Conservation (phyloP, 164 flowering plant genomes). For the Litsea cubeba region DNA sequence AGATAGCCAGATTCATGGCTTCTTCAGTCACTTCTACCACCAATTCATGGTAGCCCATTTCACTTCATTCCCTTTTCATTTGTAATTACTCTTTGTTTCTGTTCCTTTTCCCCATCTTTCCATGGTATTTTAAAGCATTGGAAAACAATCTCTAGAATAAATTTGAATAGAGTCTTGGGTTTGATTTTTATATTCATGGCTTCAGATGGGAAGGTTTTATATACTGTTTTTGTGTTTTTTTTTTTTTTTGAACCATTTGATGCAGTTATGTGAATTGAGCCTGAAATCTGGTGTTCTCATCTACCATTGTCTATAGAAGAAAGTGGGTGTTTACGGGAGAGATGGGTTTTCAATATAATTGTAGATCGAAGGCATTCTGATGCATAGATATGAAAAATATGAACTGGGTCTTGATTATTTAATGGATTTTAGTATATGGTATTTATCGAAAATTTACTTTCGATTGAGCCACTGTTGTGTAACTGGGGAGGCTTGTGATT, state of each 20-base stretch:
- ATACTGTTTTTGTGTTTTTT: neutral
- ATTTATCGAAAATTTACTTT: too few relatives aligned
- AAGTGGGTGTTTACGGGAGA: neutral
- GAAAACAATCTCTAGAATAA: neutral
- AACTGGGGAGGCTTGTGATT: too few relatives aligned
- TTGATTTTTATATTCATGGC: neutral
- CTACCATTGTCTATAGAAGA: neutral
- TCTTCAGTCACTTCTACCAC: constrained; percentile 3
- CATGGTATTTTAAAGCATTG: neutral
- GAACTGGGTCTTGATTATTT: neutral
- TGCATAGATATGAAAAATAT: neutral
- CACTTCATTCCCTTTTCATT: neutral
- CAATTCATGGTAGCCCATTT: constrained; percentile 6
- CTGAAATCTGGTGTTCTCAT: neutral
- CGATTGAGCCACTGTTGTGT: too few relatives aligned
- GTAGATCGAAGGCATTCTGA: neutral
- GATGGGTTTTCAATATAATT: neutral
- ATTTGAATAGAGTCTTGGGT: neutral
- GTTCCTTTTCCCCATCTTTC: neutral
- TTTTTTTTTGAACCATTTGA: neutral
- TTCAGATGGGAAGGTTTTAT: neutral
- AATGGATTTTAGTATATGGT: neutral
- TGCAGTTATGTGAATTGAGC: neutral
- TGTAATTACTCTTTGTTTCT: neutral
- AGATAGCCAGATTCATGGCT: constrained; percentile 5